Base-by-base conservation (phyloP, 306 rosid genomes). In the Castanospermum australe region DNA sequence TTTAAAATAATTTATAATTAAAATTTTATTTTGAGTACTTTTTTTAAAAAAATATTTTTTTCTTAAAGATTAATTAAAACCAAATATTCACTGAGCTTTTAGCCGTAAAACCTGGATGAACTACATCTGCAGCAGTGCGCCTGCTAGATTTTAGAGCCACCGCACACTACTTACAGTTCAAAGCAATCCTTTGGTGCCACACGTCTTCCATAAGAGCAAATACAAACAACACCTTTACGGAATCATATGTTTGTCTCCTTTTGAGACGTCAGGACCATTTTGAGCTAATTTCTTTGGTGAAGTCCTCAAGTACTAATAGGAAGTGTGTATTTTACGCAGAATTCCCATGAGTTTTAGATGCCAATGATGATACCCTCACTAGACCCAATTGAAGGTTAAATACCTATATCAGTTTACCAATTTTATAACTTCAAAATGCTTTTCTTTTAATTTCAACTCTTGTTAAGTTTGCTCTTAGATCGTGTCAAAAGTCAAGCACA, bases 101-200 rank as follows among this genome's bases (percentile, higher is more conserved):
- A n/a, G n/a, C 71, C 71, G 80, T 76, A 72, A 76, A 48, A 32
- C 50, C 69, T 28, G 80, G 62, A 62, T 30, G 38, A 47, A 51
- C 18, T 6, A 11, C 13, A 33, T 33, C 14, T 45, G 28, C 47
- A 33, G 45, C 13, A 44, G 33, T 35, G 51, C 54, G 21, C 25
- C 55, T 20, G 56, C 41, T 54, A 35, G 14, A 50, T 13, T 33
- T 76, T 47, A 50, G 73, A 64, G 81, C 81, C 73, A 64, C 54
- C 54, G 35, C 80, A 47, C 50, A 12, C 6, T 24, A 15, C 42
- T 50, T 66, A 50, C 20, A 22, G 41, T 51, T 77, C 81, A 77
- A 77, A 77, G 74, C 81, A 50, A 11, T 22, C 22, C 51, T 18
- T 64, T 52, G 39, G 66, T 35, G 81, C 50, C 81, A n/a, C n/a